These are phyloP conservation scores for Paraconiothyrium sp. DNA, from an alignment of 2,329 filamentous ascomycete genomes.

Conservation along the genomic window DNA sequence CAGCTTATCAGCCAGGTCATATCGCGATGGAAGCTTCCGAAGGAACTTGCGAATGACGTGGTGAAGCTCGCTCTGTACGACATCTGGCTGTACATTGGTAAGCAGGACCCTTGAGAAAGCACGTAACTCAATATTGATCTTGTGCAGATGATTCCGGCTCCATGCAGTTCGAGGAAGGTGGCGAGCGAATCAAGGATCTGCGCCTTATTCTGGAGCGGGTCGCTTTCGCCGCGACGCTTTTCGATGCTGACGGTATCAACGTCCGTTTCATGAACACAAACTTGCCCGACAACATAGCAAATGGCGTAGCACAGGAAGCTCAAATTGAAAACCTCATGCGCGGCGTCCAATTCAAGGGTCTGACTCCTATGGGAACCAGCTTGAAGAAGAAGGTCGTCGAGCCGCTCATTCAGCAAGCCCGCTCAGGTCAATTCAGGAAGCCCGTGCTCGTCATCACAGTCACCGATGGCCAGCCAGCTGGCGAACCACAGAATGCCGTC, in stretches of 20 bases:
- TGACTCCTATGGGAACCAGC: slow-evolving; percentile 73
- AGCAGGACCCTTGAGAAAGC: slow-evolving; percentile 1
- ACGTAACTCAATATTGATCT: neutral
- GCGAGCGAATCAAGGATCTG: slow-evolving; percentile 72
- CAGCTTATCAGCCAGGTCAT: slow-evolving; percentile 65
- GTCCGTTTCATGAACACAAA: slow-evolving; percentile 76
- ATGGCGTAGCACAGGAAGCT: slow-evolving; percentile 65
- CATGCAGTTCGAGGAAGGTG: slow-evolving; percentile 74
- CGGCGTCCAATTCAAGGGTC: slow-evolving; percentile 69
- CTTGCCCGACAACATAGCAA: slow-evolving; percentile 50
- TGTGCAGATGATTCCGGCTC: slow-evolving; percentile 71
- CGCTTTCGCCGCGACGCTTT: slow-evolving; percentile 72
- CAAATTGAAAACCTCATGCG: slow-evolving; percentile 68
- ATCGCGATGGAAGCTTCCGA: slow-evolving; percentile 65
- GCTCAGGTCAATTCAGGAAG: slow-evolving; percentile 65
- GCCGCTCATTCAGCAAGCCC: slow-evolving; percentile 64
- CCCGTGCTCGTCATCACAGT: slow-evolving; percentile 72
- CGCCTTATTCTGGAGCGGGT: slow-evolving; percentile 71
- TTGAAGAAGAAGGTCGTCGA: slow-evolving; percentile 71
- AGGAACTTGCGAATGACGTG: slow-evolving; percentile 70
- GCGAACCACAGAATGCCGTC: slow-evolving; percentile 66
- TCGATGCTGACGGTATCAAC: slow-evolving; percentile 73
- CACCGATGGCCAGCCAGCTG: slow-evolving; percentile 72
- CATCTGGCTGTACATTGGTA: slow-evolving; percentile 67
- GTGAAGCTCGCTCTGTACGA: slow-evolving; percentile 71